Evolutionary conservation across 169 alveolate species (phyloP).

Genomic region (Eimeria maxima): DNA sequence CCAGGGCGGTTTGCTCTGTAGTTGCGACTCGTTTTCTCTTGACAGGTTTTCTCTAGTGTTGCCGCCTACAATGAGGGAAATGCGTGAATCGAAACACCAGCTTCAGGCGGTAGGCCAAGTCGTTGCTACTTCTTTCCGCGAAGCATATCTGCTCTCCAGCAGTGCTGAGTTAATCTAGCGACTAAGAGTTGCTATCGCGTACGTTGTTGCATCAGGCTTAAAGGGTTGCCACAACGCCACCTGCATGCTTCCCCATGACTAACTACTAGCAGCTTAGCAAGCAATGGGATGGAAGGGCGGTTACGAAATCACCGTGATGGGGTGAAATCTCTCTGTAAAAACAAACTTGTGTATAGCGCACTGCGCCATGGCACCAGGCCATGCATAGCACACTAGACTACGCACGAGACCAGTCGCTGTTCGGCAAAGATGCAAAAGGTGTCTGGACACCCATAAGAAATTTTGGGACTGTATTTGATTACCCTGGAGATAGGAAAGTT

Average conservation of each 20-base stretch:
- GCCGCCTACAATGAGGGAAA: neutral
- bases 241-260: neutral
- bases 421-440: neutral
- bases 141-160: neutral
- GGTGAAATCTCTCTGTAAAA: neutral
- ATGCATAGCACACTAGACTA: neutral
- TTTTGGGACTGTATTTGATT: neutral
- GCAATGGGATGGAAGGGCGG: neutral
- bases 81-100: neutral
- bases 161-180: neutral
- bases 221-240: neutral
- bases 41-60: neutral
- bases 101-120: neutral
- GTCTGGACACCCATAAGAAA: neutral
- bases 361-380: neutral
- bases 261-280: neutral
- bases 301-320: neutral
- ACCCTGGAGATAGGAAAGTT: neutral
- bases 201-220: slow-evolving; percentile 29
- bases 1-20: neutral
- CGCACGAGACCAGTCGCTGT: neutral
- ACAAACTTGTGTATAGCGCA: neutral
- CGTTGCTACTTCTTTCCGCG: neutral
- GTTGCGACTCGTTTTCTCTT: neutral
- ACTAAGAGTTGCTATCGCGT: neutral